Evolutionary conservation across 495 filamentous ascomycete genomes (phyloP).

Genomic region (Monascus purpureus): DNA sequence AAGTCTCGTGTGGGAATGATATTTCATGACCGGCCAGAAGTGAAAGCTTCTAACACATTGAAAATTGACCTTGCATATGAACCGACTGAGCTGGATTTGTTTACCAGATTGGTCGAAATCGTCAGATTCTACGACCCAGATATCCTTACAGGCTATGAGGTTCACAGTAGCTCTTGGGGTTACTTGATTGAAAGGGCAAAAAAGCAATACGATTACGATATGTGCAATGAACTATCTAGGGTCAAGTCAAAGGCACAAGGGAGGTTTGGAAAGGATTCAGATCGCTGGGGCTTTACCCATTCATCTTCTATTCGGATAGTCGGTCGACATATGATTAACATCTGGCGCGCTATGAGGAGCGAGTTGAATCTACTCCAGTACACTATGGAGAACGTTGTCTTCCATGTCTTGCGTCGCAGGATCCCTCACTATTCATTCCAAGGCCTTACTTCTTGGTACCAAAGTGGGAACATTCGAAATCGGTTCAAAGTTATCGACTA

Average conservation of each 20-base stretch:
- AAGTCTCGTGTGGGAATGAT: constrained; percentile 44
- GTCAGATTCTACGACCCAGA: constrained; percentile 80
- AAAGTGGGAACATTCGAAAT: constrained; percentile 48
- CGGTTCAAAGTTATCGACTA: constrained; percentile 67
- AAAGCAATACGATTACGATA: constrained; percentile 73
- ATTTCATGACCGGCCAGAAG: constrained; percentile 31
- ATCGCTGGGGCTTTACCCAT: constrained; percentile 85
- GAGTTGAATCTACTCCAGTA: constrained; percentile 87
- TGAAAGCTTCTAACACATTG: constrained; percentile 33
- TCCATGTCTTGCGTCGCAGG: constrained; percentile 80
- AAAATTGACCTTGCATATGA: constrained; percentile 57
- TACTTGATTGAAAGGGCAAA: constrained; percentile 85
- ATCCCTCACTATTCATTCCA: constrained; percentile 76
- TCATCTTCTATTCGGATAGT: constrained; percentile 79
- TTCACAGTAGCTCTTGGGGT: constrained; percentile 87
- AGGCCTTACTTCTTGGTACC: constrained; percentile 73
- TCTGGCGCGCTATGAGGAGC: constrained; percentile 90
- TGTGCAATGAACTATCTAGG: constrained; percentile 81
- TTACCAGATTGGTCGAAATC: constrained; percentile 71
- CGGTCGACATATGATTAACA: constrained; percentile 89
- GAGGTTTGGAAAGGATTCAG: constrained; percentile 69
- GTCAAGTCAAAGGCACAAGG: constrained; percentile 72
- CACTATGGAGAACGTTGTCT: constrained; percentile 92
- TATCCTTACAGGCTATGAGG: constrained; percentile 89
- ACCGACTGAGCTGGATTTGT: constrained; percentile 64